Evolutionary conservation across 2,329 filamentous ascomycete genomes (phyloP).

Genomic region (Alternaria ethzedia): DNA sequence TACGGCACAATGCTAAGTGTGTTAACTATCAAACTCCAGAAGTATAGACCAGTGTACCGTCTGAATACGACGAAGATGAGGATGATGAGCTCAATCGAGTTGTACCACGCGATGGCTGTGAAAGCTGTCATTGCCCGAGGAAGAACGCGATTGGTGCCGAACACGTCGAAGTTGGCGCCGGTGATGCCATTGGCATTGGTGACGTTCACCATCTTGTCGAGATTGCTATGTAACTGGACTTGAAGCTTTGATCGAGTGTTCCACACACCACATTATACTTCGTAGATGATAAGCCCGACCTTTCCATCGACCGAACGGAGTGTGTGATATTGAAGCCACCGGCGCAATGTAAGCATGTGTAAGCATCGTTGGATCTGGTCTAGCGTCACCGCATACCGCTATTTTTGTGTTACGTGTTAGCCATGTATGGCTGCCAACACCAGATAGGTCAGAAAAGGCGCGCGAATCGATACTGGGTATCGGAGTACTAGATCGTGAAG

Average conservation of each 20-base stretch:
- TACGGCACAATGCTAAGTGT: conserved; percentile 15
- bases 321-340: background rate
- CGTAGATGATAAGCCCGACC: background rate
- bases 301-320: background rate
- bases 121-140: conserved; percentile 16
- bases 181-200: conserved; percentile 3
- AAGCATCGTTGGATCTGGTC: background rate
- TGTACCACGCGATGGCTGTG: conserved; percentile 24
- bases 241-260: background rate
- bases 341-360: conserved; percentile 1
- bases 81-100: conserved; percentile 25
- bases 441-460: background rate
- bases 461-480: background rate
- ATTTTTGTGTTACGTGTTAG: background rate
- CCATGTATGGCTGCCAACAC: background rate
- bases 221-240: background rate
- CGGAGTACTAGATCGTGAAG: background rate
- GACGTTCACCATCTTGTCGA: background rate
- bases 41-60: conserved; percentile 21
- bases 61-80: conserved; percentile 24
- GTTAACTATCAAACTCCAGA: conserved; percentile 17
- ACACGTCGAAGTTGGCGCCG: conserved; percentile 13
- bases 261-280: background rate
- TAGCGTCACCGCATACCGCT: background rate
- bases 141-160: conserved; percentile 7